Evolutionary conservation across 192 early-diverging fungal species (phyloP).

Genomic region (Chytriomyces hyalinus): DNA sequence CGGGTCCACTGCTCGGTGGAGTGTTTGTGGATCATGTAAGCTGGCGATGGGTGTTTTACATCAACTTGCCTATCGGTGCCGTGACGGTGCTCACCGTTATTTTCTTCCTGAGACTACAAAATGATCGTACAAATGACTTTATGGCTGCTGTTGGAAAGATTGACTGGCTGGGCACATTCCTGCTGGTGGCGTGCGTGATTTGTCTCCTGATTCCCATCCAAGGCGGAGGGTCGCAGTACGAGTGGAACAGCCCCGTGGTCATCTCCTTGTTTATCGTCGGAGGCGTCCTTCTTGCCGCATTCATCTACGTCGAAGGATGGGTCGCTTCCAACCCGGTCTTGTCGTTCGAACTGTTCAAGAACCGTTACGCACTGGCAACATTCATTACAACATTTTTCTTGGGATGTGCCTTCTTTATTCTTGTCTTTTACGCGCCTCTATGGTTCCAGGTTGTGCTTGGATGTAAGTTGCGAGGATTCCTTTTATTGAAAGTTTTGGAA

Average conservation of each 20-base stretch:
- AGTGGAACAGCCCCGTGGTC: slow-evolving; percentile 59
- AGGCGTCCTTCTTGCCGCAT: slow-evolving; percentile 43
- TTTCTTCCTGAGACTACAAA: slow-evolving; percentile 51
- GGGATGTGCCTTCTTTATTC: slow-evolving; percentile 45
- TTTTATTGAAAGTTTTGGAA: background rate
- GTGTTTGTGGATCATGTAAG: slow-evolving; percentile 61
- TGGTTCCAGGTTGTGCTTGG: slow-evolving; percentile 84
- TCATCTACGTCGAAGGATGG: slow-evolving; percentile 72
- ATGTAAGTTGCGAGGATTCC: slow-evolving; percentile 1
- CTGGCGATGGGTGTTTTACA: slow-evolving; percentile 64
- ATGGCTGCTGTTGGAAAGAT: slow-evolving; percentile 13
- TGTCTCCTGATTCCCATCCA: slow-evolving; percentile 48
- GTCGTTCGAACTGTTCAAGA: slow-evolving; percentile 61
- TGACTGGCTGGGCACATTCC: slow-evolving; percentile 31
- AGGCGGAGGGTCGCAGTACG: slow-evolving; percentile 70
- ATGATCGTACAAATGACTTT: background rate
- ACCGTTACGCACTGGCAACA: slow-evolving; percentile 42
- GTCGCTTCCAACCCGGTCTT: slow-evolving; percentile 71
- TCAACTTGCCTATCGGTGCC: slow-evolving; percentile 80
- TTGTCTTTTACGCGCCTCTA: slow-evolving; percentile 37
- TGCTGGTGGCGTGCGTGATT: slow-evolving; percentile 23
- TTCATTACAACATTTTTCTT: slow-evolving; percentile 33
- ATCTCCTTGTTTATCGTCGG: slow-evolving; percentile 69
- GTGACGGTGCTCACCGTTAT: slow-evolving; percentile 65
- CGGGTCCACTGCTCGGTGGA: slow-evolving; percentile 83